phyloP scores from a whole-genome alignment of 2,329 filamentous ascomycete genomes.

The Xylariaceae sp. region DNA sequence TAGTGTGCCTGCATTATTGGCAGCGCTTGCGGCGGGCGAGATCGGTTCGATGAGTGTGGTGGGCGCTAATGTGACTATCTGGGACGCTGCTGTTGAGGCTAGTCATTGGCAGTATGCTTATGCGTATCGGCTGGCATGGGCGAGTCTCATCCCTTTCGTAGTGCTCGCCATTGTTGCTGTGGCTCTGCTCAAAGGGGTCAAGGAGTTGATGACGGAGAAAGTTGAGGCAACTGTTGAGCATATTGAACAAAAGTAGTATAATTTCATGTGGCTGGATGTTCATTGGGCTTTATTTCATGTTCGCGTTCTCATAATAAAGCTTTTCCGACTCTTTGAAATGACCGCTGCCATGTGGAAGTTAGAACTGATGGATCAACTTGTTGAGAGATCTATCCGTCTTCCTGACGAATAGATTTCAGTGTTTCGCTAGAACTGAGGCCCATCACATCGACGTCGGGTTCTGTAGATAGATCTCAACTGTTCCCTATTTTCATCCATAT shows the following conservation, averaged over 20 bases:
- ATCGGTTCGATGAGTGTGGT: constrained; percentile 22
- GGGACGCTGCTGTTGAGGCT: constrained; percentile 35
- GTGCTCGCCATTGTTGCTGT: constrained; percentile 44
- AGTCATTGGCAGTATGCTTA: constrained; percentile 43
- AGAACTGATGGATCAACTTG: no score
- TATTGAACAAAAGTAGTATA: constrained; percentile 9
- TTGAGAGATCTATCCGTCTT: no score
- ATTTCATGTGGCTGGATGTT: neutral
- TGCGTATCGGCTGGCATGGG: constrained; percentile 48
- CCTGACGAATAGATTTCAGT: no score
- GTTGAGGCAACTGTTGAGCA: constrained; percentile 50
- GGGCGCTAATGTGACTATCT: constrained; percentile 36
- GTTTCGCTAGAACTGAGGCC: no score
- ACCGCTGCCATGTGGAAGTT: no score
- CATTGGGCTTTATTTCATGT: neutral
- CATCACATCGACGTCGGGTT: no score
- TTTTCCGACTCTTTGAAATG: neutral
- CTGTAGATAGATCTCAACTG: no score
- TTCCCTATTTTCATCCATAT: no score
- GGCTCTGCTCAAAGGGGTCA: constrained; percentile 42
- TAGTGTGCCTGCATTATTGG: constrained; percentile 36
- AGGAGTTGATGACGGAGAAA: constrained; percentile 51
- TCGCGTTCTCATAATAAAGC: neutral
- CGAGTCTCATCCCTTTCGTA: constrained; percentile 49
- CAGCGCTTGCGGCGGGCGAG: constrained; percentile 35